Evolutionary conservation across 768 basidiomycete genomes (phyloP).

Genomic region (Amanita exitialis): DNA sequence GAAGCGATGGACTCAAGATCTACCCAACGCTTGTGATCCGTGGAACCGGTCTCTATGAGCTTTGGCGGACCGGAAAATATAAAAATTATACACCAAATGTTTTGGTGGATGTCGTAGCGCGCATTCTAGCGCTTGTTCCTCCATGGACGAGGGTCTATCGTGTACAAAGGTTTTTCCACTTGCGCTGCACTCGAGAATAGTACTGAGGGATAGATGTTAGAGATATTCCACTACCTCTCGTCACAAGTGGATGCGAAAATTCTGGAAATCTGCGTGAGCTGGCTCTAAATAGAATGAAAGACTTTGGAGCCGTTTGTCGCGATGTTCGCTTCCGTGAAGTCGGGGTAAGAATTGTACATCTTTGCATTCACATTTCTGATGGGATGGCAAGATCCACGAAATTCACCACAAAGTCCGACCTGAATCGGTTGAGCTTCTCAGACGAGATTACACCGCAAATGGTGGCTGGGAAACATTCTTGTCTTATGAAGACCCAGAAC

Average conservation of each 20-base stretch:
- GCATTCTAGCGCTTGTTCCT: constrained; percentile 92
- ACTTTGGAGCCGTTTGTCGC: constrained; percentile 95
- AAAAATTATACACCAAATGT: constrained; percentile 99
- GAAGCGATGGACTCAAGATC: constrained; percentile 95
- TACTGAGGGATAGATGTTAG: constrained; percentile 72
- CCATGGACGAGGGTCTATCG: constrained; percentile 99
- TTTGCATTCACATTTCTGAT: constrained; percentile 7
- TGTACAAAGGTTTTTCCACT: constrained; percentile 67
- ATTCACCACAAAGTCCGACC: constrained; percentile 97
- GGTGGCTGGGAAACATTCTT: constrained; percentile 99
- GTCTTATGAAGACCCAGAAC: constrained; percentile 96
- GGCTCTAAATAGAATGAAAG: constrained; percentile 95
- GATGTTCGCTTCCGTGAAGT: constrained; percentile 98
- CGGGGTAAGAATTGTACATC: constrained; percentile 54
- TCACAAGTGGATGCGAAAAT: constrained; percentile 96
- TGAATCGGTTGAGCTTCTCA: constrained; percentile 88
- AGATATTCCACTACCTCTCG: constrained; percentile 94
- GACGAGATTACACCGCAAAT: constrained; percentile 93
- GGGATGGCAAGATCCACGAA: constrained; percentile 72
- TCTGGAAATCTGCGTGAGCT: constrained; percentile 94
- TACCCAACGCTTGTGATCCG: constrained; percentile 98
- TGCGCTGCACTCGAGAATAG: not conserved
- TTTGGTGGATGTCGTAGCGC: constrained; percentile 91
- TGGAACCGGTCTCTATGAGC: constrained; percentile 91
- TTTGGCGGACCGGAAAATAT: constrained; percentile 95